A percentile compares a stretch with the other conserved stretches of the same genome.
These are phyloP conservation scores for Puccinia hordei DNA, from an alignment of 1,284 basidiomycete genomes.

Conservation along the genomic window DNA sequence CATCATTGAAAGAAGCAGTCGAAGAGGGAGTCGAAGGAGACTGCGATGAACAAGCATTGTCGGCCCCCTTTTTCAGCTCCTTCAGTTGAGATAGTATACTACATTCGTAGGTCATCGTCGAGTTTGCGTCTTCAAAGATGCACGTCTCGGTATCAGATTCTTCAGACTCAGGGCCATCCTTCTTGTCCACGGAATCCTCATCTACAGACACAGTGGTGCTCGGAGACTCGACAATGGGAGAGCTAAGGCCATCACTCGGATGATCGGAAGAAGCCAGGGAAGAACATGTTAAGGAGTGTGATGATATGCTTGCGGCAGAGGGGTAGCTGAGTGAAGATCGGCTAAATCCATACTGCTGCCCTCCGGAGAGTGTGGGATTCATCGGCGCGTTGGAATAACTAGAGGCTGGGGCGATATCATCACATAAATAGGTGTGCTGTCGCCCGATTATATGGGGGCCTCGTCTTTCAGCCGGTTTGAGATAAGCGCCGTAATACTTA, in stretches of 20 bases:
- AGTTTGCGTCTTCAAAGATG: conserved; percentile 6
- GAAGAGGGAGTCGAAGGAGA: neutral
- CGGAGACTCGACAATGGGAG: neutral
- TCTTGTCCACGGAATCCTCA: no score
- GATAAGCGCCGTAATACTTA: conserved; percentile 10
- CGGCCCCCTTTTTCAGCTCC: neutral
- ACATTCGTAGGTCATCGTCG: neutral
- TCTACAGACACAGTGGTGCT: neutral
- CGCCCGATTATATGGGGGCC: neutral
- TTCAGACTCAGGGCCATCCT: neutral
- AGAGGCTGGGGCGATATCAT: neutral
- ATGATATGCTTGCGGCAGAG: neutral
- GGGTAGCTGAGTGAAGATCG: neutral
- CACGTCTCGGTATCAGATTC: conserved; percentile 1
- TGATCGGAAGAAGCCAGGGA: neutral
- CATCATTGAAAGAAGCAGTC: neutral
- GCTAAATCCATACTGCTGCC: neutral
- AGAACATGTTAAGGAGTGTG: neutral
- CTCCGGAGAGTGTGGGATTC: neutral
- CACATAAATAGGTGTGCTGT: neutral
- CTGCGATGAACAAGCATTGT: neutral
- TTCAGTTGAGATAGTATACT: neutral
- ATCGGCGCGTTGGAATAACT: neutral
- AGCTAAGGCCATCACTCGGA: neutral
- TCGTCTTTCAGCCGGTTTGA: neutral